phyloP scores from a whole-genome alignment of 2,329 filamentous ascomycete genomes.

The Periconia macrospinosa region DNA sequence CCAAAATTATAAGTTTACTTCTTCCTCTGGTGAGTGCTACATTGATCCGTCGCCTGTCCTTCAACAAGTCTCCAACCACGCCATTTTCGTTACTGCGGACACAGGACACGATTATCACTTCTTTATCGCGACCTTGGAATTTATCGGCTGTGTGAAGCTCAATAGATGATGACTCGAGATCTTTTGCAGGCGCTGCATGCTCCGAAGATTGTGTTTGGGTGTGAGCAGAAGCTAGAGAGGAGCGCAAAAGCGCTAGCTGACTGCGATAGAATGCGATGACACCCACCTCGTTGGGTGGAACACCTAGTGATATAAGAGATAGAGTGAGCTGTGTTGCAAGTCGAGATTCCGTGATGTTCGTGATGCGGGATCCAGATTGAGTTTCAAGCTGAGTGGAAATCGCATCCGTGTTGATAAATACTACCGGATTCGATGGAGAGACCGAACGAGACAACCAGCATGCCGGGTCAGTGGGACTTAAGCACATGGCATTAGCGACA shows the following conservation, averaged over 20 bases:
- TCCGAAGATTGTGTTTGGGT: conserved; percentile 51
- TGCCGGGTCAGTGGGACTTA: conserved; percentile 46
- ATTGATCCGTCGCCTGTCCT: conserved; percentile 91
- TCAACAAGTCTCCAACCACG: conserved; percentile 85
- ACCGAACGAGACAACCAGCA: conserved; percentile 82
- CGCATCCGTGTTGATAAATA: conserved; percentile 86
- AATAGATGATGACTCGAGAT: conserved; percentile 50
- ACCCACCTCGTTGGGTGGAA: conserved; percentile 76
- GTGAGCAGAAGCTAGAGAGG: conserved; percentile 63
- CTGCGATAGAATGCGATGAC: conserved; percentile 97
- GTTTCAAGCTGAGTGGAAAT: conserved; percentile 69
- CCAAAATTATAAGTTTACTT: conserved; percentile 87
- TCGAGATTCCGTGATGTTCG: conserved; percentile 81
- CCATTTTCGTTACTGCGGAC: conserved; percentile 83
- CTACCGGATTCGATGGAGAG: conserved; percentile 70
- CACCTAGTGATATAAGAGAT: conserved; percentile 72
- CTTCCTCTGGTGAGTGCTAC: conserved; percentile 93
- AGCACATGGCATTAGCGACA: conserved; percentile 46
- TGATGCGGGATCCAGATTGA: conserved; percentile 75
- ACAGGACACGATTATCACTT: conserved; percentile 82
- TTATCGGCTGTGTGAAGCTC: conserved; percentile 98
- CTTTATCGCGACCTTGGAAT: conserved; percentile 95
- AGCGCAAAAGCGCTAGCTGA: conserved; percentile 81
- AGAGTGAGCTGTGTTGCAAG: conserved; percentile 81
- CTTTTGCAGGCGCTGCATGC: conserved; percentile 17